phyloP scores from a whole-genome alignment of 75 land plant genomes.

The Pinus albicaulis region DNA sequence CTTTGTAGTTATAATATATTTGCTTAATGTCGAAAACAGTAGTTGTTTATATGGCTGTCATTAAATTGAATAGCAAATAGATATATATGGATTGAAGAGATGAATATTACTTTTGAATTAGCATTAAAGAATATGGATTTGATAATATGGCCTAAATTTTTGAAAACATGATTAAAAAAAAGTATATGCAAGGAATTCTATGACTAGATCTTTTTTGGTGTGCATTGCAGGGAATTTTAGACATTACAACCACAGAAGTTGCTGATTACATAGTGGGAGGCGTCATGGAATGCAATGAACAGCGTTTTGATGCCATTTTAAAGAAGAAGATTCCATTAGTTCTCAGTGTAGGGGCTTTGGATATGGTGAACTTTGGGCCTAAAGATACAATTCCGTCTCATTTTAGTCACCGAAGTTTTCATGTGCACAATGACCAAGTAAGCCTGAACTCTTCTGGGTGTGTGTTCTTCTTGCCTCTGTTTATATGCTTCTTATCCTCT shows the following conservation, averaged over 20 bases:
- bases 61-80: neutral
- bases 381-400: constrained; percentile 70
- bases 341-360: constrained; percentile 90
- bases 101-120: neutral
- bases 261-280: constrained; percentile 97
- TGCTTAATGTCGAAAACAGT: neutral
- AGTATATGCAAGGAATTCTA: neutral
- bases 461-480: neutral
- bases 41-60: neutral
- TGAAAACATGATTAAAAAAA: neutral
- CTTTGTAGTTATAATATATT: neutral
- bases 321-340: constrained; percentile 78
- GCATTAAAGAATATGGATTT: neutral
- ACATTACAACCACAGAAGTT: constrained; percentile 96
- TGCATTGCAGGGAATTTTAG: constrained; percentile 76
- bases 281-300: constrained; percentile 83
- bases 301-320: constrained; percentile 78
- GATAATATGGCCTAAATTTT: neutral
- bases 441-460: neutral
- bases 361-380: constrained; percentile 98
- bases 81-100: neutral
- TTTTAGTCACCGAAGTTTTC: constrained; percentile 61
- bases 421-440: constrained; percentile 90
- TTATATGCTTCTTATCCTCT: constrained; percentile 1
- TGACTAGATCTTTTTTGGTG: neutral